Evolutionary conservation across 2,329 filamentous ascomycete genomes (phyloP).

Genomic region (Fusarium sp.): DNA sequence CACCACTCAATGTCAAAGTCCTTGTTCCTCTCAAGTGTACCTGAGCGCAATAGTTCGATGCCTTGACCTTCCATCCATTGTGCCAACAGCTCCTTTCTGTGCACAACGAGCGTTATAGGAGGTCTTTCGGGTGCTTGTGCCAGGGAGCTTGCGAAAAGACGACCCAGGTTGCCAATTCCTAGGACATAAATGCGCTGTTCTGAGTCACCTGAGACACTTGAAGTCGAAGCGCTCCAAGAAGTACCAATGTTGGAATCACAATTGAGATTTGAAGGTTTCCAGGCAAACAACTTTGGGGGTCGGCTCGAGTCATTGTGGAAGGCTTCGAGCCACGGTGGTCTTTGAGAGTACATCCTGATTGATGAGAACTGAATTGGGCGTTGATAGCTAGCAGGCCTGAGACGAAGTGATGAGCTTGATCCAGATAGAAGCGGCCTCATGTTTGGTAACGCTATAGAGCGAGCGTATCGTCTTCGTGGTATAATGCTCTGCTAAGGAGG

Average conservation of each 20-base stretch:
- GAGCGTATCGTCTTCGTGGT: conserved; percentile 5
- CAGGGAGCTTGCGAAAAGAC: conserved; percentile 80
- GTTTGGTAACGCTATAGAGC: neutral
- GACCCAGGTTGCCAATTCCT: conserved; percentile 84
- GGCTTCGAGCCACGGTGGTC: conserved; percentile 48
- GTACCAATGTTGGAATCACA: neutral
- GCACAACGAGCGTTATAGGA: conserved; percentile 84
- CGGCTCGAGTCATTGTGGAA: conserved; percentile 40
- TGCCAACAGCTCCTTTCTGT: conserved; percentile 63
- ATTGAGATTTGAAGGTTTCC: conserved; percentile 46
- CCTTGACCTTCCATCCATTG: conserved; percentile 58
- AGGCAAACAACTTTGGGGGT: conserved; percentile 51
- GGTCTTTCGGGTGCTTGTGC: conserved; percentile 69
- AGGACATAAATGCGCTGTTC: conserved; percentile 76
- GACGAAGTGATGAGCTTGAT: neutral
- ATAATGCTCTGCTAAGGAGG: neutral
- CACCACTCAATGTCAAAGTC: conserved; percentile 65
- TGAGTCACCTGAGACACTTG: conserved; percentile 12
- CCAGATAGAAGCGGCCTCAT: conserved; percentile 7
- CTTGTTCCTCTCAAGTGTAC: conserved; percentile 44
- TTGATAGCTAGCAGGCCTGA: neutral
- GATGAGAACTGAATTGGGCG: neutral
- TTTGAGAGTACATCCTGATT: conserved; percentile 40
- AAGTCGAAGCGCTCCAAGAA: neutral
- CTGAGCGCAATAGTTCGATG: conserved; percentile 56